A percentile compares a stretch with the other conserved stretches of the same genome.
These are phyloP conservation scores for Warburgia ugandensis DNA, from an alignment of 164 flowering plant genomes.

Conservation along the genomic window DNA sequence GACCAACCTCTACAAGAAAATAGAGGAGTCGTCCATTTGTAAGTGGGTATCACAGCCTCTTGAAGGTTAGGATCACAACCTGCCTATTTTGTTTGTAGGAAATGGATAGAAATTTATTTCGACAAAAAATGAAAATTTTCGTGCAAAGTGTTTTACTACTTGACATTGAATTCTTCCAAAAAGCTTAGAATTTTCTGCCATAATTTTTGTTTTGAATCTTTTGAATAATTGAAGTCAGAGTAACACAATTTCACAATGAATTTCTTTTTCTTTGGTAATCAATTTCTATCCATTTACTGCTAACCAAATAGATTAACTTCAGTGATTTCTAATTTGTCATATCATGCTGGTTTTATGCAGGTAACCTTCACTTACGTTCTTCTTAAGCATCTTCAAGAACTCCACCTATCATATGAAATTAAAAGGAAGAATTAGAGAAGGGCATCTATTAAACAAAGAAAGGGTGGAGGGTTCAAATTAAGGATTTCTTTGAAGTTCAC, in stretches of 20 bases:
- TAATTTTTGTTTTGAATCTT: background rate
- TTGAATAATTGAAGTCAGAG: slow-evolving; percentile 1
- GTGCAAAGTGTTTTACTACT: background rate
- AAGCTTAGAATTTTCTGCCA: background rate
- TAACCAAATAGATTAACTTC: background rate
- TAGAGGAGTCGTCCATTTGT: too few relatives aligned
- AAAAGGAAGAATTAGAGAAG: background rate
- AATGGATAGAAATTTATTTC: too few relatives aligned
- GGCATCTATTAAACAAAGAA: too few relatives aligned
- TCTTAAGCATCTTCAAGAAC: slow-evolving; percentile 18
- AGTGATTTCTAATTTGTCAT: background rate
- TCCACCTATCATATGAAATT: slow-evolving; percentile 30
- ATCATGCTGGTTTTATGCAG: too few relatives aligned
- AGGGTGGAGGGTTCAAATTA: too few relatives aligned
- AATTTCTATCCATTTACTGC: too few relatives aligned
- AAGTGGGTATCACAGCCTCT: too few relatives aligned
- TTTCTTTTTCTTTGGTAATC: too few relatives aligned
- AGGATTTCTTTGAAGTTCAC: too few relatives aligned
- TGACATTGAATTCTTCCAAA: background rate
- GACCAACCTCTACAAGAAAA: too few relatives aligned
- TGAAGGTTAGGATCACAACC: too few relatives aligned
- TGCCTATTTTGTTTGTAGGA: too few relatives aligned
- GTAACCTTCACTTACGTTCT: slow-evolving; percentile 29
- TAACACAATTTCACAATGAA: background rate
- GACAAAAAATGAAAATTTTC: background rate